phyloP scores from a whole-genome alignment of 768 basidiomycete species.

The Artomyces pyxidatus region DNA sequence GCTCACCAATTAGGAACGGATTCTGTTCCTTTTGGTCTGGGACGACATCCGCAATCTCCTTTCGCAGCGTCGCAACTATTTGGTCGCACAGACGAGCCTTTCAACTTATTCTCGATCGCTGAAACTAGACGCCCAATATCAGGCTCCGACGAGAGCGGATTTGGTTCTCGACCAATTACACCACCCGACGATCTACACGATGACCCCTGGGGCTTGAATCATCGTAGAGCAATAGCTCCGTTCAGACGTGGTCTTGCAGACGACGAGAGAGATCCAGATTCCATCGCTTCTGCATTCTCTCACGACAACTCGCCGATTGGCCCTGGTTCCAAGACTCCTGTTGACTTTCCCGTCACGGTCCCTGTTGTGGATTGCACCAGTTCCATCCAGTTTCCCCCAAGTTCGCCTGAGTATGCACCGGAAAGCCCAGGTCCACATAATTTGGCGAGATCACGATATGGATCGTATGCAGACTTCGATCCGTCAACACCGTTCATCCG shows the following conservation, averaged over 20 bases:
- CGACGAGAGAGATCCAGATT: conserved; percentile 58
- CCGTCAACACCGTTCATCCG: conserved; percentile 71
- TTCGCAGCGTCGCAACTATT: conserved; percentile 85
- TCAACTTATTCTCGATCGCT: conserved; percentile 76
- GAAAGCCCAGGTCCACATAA: conserved; percentile 48
- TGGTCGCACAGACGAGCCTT: conserved; percentile 67
- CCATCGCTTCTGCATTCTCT: conserved; percentile 33
- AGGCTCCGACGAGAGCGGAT: conserved; percentile 46
- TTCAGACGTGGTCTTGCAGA: conserved; percentile 70
- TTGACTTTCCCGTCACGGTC: conserved; percentile 49
- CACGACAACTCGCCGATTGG: conserved; percentile 36
- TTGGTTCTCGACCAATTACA: conserved; percentile 43
- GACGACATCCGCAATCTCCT: conserved; percentile 70
- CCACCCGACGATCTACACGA: conserved; percentile 46
- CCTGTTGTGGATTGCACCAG: conserved; percentile 47
- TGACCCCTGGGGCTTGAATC: conserved; percentile 24
- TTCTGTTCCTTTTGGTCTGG: conserved; percentile 27
- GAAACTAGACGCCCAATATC: conserved; percentile 54
- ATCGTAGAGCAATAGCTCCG: conserved; percentile 54
- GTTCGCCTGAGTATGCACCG: conserved; percentile 56
- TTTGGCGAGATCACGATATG: conserved; percentile 52
- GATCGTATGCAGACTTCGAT: conserved; percentile 69
- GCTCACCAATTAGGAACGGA: conserved; percentile 66
- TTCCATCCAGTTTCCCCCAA: conserved; percentile 74
- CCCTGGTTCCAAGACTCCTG: conserved; percentile 40